Conservation (phyloP, 768 basidiomycete genomes). For the Vishniacozyma victoriae region DNA sequence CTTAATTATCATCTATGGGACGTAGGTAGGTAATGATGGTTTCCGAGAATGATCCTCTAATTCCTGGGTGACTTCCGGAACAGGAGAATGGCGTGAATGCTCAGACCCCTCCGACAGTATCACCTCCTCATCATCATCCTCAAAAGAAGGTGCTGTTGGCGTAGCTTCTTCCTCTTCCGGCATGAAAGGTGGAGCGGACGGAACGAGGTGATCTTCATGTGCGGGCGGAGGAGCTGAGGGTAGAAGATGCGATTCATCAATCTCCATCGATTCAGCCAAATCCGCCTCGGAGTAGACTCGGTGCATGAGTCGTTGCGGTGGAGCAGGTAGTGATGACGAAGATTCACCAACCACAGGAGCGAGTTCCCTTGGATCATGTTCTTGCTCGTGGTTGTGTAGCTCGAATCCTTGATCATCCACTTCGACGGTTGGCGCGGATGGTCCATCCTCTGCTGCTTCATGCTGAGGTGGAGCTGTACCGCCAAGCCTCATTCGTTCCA, state of each 20-base stretch:
- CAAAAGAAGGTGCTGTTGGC: constrained; percentile 4
- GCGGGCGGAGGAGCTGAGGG: constrained; percentile 6
- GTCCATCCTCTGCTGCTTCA: background rate
- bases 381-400: constrained; percentile 32
- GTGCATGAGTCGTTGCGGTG: constrained; percentile 12
- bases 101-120: background rate
- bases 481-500: constrained; percentile 38
- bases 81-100: background rate
- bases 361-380: constrained; percentile 32
- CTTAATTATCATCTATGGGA: constrained; percentile 7
- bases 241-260: constrained; percentile 2
- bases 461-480: constrained; percentile 28
- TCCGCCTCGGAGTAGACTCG: constrained; percentile 1
- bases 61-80: background rate
- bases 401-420: constrained; percentile 45
- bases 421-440: constrained; percentile 38
- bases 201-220: background rate
- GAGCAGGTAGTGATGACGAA: constrained; percentile 1
- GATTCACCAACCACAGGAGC: background rate
- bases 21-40: background rate
- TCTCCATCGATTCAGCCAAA: background rate
- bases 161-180: background rate
- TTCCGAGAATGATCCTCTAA: background rate
- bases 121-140: constrained; percentile 4
- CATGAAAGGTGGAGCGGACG: too few species aligned